Evolutionary conservation across 2,329 filamentous ascomycete genomes (phyloP).

Genomic region (Colletotrichum chrysophilum): DNA sequence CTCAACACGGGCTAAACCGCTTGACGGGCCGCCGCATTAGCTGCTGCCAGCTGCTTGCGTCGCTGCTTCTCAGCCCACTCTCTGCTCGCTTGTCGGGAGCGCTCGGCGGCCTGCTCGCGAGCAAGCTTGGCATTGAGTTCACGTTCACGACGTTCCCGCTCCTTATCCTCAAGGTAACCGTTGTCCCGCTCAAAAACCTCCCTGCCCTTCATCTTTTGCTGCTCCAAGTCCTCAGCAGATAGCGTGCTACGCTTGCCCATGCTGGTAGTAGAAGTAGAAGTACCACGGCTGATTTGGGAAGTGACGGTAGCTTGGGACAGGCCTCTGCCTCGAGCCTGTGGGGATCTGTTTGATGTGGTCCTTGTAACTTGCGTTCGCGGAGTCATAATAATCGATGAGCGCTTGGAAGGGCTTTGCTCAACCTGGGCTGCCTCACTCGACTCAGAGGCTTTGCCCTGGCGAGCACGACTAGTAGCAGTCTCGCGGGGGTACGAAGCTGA

Average conservation of each 20-base stretch:
- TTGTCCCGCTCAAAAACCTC: slow-evolving; percentile 61
- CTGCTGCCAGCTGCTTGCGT: slow-evolving; percentile 36
- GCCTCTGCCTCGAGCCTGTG: slow-evolving; percentile 14
- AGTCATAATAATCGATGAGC: slow-evolving; percentile 19
- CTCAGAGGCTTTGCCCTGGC: slow-evolving; percentile 49
- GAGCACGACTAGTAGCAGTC: slow-evolving; percentile 61
- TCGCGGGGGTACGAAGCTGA: slow-evolving; percentile 55
- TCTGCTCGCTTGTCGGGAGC: slow-evolving; percentile 61
- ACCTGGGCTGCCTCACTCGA: slow-evolving; percentile 1
- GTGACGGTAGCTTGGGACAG: not conserved
- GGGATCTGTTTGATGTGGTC: slow-evolving; percentile 1
- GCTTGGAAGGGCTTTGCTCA: slow-evolving; percentile 12
- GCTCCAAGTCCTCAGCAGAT: slow-evolving; percentile 54
- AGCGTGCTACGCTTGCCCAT: slow-evolving; percentile 51
- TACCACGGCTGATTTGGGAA: slow-evolving; percentile 36
- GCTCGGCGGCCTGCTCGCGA: slow-evolving; percentile 65
- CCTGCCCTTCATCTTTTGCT: slow-evolving; percentile 57
- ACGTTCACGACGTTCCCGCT: slow-evolving; percentile 59
- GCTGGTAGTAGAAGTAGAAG: slow-evolving; percentile 52
- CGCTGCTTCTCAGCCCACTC: slow-evolving; percentile 68
- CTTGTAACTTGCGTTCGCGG: not conserved
- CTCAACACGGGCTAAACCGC: not conserved
- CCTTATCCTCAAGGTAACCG: slow-evolving; percentile 48
- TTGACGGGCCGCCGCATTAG: not conserved
- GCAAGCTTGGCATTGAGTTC: slow-evolving; percentile 60